Evolutionary conservation across 768 basidiomycete species (phyloP), one percentile per base, ranked within the genome.

Genomic region (Lentinula lateritia): DNA sequence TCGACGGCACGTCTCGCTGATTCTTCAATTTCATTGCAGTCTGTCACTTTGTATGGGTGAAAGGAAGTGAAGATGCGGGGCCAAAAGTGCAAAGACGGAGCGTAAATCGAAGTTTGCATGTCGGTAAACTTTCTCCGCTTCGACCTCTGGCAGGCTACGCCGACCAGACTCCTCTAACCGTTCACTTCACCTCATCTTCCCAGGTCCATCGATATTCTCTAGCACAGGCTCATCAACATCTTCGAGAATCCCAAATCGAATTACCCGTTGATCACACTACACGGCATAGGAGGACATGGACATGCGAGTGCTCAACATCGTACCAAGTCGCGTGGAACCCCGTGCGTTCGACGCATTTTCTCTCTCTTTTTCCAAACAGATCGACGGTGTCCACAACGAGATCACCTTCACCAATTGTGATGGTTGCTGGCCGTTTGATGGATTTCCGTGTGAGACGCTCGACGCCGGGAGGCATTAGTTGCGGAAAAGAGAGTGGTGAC

Each of bases 401-500:
- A 42, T 97, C 97, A 6, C 95, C 96, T 71, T 95, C 95, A 75
- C 97, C 97, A 66, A 98, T 99, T 12, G 96, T 98, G 69, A 99
- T 95, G 28, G 92, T 85, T 7, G 97, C 96, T 10, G 97, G 95
- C 66, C 87, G 87, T 69, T 87, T 87, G 13, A 99, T 82, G 70
- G 98, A 99, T 72, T 98, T 98, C 71, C 92, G 83, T 35, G 97
- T 91, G 43, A 99, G 75, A 64, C 97, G 89, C 67, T 97, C 96
- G 53, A 99, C 97, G 15, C 95, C 93, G 42, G 95, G 84, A 13
- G 97, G 97, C 97, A 99, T 28, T 99, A 28, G 97, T 99, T 28
- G 97, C 97, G 23, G 93, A 95, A 79, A 98, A 99, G 67, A 99
- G 73, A 15, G 95, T 96, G 52, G 95, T 98, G n/a, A 98, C 95